Evolutionary conservation across 2,329 filamentous ascomycete species (phyloP), one percentile per base, ranked within the genome.

Genomic region (Lachnum nothofagi): DNA sequence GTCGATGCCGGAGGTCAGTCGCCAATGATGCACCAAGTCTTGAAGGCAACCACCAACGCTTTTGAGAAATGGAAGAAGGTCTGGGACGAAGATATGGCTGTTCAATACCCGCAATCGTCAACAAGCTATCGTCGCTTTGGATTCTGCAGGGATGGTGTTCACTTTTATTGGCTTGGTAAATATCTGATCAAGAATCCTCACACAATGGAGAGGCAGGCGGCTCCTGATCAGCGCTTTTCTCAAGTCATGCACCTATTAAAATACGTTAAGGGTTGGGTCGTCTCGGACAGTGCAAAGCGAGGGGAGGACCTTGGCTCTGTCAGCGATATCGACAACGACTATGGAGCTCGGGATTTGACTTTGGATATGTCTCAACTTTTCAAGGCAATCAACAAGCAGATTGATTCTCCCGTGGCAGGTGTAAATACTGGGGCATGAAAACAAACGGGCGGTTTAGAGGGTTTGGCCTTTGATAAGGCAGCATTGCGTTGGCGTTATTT

Each of bases 331-430:
- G 80, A 86, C 61, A 78, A 82, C 54, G 75, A 78, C 49, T 88
- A 83, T 62, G 83, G 80, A 5, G 70, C 79, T 34, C 72, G 72
- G 55, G 77, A 85, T 63, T 72, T 85, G 57, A 85, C 80, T 6
- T 72, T 88, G 52, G 79, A 88, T 67, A 86, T 88, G 83, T 80
- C 80, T 61, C 74, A 82, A 59, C 72, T 89, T 43, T 88, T 88
- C 65, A 80, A 76, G 61, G 83, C 83, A 14, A 72, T 73, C 63
- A 78, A 60, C 68, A 72, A 53, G 42, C 60, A 67, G 65, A 53
- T 67, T 70, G 56, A 70, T 64, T 68, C 60, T 45, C 60, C 61
- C n/a, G 59, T 61, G 19, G 50, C 59, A 48, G 57, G 58, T 57
- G 62, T 61, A 52, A 58, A 63, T 52, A 64, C 57, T 44, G 54